Percentiles rank a stretch among this genome's conserved stretches.
These are phyloP conservation scores for Cladosporium oxysporum DNA, from an alignment of 2,329 filamentous ascomycete species.

Conservation along the genomic window DNA sequence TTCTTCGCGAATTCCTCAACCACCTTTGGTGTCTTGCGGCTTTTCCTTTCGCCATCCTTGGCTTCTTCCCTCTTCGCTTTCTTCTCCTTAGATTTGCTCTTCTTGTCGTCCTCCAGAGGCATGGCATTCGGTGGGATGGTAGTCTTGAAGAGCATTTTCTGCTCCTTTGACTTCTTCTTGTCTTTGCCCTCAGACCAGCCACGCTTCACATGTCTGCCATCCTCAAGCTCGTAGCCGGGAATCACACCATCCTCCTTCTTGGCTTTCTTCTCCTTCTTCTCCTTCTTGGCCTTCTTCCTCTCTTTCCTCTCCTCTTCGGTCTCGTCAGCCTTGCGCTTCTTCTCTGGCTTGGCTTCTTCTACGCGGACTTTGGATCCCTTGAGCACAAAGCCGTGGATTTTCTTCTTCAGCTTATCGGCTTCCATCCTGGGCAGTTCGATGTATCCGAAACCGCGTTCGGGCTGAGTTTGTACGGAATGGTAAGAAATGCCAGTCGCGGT, in stretches of 20 bases:
- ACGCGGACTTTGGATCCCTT: slow-evolving; percentile 84
- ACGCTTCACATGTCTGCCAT: slow-evolving; percentile 78
- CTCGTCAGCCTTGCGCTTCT: slow-evolving; percentile 45
- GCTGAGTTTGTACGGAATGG: slow-evolving; percentile 81
- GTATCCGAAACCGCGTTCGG: slow-evolving; percentile 87
- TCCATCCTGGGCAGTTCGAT: slow-evolving; percentile 78
- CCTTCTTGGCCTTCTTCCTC: slow-evolving; percentile 57
- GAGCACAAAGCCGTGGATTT: slow-evolving; percentile 81
- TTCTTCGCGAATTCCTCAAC: slow-evolving; percentile 91
- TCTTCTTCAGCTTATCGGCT: slow-evolving; percentile 88
- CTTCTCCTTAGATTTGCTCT: slow-evolving; percentile 36
- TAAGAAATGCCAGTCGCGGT: slow-evolving; percentile 81
- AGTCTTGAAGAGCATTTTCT: slow-evolving; percentile 72
- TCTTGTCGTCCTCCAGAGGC: slow-evolving; percentile 61
- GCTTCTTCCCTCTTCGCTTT: slow-evolving; percentile 60
- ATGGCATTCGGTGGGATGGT: slow-evolving; percentile 59
- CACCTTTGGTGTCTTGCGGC: slow-evolving; percentile 57
- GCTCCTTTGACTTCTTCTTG: slow-evolving; percentile 23
- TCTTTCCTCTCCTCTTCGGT: slow-evolving; percentile 42
- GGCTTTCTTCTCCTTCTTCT: slow-evolving; percentile 50
- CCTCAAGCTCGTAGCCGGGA: slow-evolving; percentile 70
- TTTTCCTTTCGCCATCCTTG: slow-evolving; percentile 56
- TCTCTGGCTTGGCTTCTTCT: slow-evolving; percentile 73
- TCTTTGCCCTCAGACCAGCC: slow-evolving; percentile 72
- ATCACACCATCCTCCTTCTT: slow-evolving; percentile 53